Base-by-base conservation (phyloP, 352 stramenopile genomes). In the Pythium oligandrum region DNA sequence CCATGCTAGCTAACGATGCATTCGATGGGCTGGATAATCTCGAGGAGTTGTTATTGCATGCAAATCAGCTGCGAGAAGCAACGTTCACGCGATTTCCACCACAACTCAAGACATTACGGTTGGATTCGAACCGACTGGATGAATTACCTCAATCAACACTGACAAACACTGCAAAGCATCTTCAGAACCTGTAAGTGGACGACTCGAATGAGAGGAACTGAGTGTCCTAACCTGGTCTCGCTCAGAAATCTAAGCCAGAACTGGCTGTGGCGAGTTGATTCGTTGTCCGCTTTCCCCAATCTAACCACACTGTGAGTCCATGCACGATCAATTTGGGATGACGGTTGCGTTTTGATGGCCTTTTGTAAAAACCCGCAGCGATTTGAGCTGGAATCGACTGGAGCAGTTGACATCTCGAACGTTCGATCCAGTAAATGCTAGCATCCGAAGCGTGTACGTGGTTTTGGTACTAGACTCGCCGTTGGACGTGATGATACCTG, bases 161-260 rank as follows among this genome's bases (percentile, higher is more conserved):
- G 17, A 26, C 17, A 26, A 33, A 64, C 76, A 12, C 66, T 88
- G n/a, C 64, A 64, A 1, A 49, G 57, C 3, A 10, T 56, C 1
- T 60, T 79, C 17, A 2, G 48, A n/a, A 66, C 67, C 6, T 61
- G 68, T 6, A 71, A 57, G 0, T 44, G 86, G 17, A 58, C 66
- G n/a, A 67, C 11, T 42, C 43, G 9, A 31, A 26, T 17, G 26
- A 44, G 0, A 38, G n/a, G 6, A 47, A 10, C 31, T 35, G 17
- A 3, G 36, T 48, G 37, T 48, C 42, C 26, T 56, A 54, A 17
- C 52, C 7, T 26, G 17, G 17, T 26, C 17, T 52, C 51, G 0
- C 44, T 12, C 43, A 88, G 77, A 10, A 86, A 88, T 35, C 48
- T 88, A 63, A 88, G 77, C 37, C 66, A 66, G 36, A 88, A 88